Percentiles rank a stretch among this genome's conserved stretches.
Evolutionary conservation across 257 asterid genomes (phyloP).

Genomic region (Penstemon eatonii): DNA sequence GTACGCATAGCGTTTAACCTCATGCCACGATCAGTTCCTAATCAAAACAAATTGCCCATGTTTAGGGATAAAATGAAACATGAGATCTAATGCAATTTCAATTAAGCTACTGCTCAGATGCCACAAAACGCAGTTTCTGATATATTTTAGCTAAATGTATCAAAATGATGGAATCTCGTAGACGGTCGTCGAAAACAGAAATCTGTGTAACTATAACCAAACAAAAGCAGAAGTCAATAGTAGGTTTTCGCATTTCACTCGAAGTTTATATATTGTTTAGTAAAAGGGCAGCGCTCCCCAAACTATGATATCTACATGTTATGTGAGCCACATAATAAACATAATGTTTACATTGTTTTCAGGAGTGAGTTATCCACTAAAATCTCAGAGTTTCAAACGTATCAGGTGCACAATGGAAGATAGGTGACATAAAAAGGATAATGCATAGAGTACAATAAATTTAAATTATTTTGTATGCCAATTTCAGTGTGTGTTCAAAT

Average conservation of each 20-base stretch:
- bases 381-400: slow-evolving; percentile 11
- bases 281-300: too few relatives aligned
- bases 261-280: too few relatives aligned
- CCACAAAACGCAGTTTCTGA: neutral
- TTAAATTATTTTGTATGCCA: too few relatives aligned
- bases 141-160: neutral
- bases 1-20: slow-evolving; percentile 81
- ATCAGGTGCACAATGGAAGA: neutral
- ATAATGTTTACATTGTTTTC: neutral
- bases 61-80: slow-evolving; percentile 7
- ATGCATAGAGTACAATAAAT: too few relatives aligned
- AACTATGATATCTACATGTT: too few relatives aligned
- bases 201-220: slow-evolving; percentile 10
- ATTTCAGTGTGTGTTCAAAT: too few relatives aligned
- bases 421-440: neutral
- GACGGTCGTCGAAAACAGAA: neutral
- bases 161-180: slow-evolving; percentile 1
- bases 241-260: too few relatives aligned
- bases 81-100: slow-evolving; percentile 13
- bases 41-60: slow-evolving; percentile 29
- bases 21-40: slow-evolving; percentile 83
- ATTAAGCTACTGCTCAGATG: neutral
- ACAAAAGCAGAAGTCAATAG: slow-evolving; percentile 3
- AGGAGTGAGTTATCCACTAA: neutral
- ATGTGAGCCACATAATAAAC: neutral